Conservation (phyloP, 2,329 filamentous ascomycete genomes). For the Fusarium dlaminii region DNA sequence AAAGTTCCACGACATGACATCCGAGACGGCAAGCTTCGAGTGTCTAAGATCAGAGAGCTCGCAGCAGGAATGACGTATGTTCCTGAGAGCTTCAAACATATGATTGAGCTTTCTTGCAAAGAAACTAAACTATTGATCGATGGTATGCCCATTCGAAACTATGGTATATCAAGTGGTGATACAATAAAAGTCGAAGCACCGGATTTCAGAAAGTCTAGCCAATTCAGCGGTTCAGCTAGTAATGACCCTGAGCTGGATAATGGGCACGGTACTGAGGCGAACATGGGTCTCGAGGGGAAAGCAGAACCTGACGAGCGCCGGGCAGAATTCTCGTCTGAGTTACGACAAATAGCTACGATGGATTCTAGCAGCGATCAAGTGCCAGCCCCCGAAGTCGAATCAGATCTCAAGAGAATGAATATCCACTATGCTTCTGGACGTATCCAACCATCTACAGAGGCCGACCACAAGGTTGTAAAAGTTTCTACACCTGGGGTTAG, state of each 20-base stretch:
- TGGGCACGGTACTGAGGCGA: accelerated
- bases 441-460: background rate
- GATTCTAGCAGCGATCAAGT: background rate
- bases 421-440: background rate
- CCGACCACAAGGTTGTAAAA: accelerated
- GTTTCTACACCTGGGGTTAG: accelerated
- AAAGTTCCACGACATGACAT: background rate
- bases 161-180: background rate
- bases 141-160: accelerated
- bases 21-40: background rate
- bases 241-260: accelerated
- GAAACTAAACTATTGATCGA: accelerated
- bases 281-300: background rate
- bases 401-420: background rate
- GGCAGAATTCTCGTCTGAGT: background rate
- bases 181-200: background rate
- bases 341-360: background rate
- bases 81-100: background rate
- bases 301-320: background rate
- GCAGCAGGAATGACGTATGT: accelerated
- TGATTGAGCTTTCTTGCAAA: background rate
- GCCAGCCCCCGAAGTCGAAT: accelerated
- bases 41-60: background rate
- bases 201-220: background rate
- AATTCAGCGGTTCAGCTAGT: accelerated